phyloP scores from a whole-genome alignment of 164 flowering plant genomes.

The Nymphaea colorata region DNA sequence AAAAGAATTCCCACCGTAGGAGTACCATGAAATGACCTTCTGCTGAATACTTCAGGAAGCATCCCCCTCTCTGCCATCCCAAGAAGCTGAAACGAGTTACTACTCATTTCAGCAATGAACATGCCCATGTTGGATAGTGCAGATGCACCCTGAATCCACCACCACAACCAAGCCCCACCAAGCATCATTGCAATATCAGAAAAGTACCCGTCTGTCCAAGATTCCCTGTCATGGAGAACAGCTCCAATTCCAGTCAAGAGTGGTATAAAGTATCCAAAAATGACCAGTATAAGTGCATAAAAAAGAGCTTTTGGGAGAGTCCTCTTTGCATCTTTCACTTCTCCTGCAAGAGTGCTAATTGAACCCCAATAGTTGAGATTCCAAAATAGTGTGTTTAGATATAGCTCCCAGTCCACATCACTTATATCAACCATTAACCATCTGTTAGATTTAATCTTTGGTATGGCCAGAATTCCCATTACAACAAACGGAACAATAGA shows the following conservation, averaged over 20 bases:
- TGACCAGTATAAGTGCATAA: conserved; percentile 5
- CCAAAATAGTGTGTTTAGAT: conserved; percentile 10
- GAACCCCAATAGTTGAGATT: conserved; percentile 8
- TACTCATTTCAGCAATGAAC: conserved; percentile 9
- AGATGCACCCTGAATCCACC: conserved; percentile 6
- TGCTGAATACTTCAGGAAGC: conserved; percentile 5
- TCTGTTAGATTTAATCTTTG: conserved; percentile 3
- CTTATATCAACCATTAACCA: conserved; percentile 4
- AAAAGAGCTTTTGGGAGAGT: conserved; percentile 9
- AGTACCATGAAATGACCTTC: conserved; percentile 5
- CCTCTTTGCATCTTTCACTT: conserved; percentile 4
- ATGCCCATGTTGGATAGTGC: conserved; percentile 8
- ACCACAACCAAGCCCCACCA: conserved; percentile 7
- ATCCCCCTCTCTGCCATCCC: conserved; percentile 7
- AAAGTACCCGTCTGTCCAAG: conserved; percentile 8
- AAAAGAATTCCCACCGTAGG: conserved; percentile 7
- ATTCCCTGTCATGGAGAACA: conserved; percentile 2
- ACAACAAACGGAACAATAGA: conserved; percentile 5
- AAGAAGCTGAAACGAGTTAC: conserved; percentile 7
- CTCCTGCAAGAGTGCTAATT: conserved; percentile 8
- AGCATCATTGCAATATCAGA: conserved; percentile 3
- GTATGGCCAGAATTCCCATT: conserved; percentile 4
- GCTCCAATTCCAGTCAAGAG: conserved; percentile 8
- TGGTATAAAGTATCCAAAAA: conserved; percentile 5
- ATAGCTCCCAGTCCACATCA: conserved; percentile 5